Conservation (phyloP, 345 rosid species). For the Populus nigra region DNA sequence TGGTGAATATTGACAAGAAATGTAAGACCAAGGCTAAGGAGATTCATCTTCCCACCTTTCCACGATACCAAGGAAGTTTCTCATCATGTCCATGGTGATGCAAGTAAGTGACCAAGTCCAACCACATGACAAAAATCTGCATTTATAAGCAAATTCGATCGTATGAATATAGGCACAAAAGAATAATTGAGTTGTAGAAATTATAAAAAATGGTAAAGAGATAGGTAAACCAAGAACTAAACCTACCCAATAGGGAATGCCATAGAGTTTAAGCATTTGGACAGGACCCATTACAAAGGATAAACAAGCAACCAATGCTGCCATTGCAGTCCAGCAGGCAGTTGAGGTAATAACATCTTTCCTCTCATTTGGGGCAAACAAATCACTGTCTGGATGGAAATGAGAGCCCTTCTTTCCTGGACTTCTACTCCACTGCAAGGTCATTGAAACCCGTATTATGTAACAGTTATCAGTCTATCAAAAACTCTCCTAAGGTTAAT, state of each 20-base stretch:
- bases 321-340: conserved; percentile 42
- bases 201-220: neutral
- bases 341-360: conserved; percentile 63
- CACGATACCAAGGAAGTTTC: conserved; percentile 93
- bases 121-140: conserved; percentile 78
- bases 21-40: neutral
- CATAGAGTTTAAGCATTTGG: conserved; percentile 29
- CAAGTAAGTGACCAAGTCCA: conserved; percentile 86
- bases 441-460: neutral
- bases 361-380: conserved; percentile 68
- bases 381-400: conserved; percentile 69
- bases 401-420: conserved; percentile 94
- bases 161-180: neutral
- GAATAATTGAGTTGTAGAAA: neutral
- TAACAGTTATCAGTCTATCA: neutral
- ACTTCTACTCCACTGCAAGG: conserved; percentile 66
- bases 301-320: conserved; percentile 21
- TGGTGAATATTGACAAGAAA: neutral
- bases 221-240: neutral
- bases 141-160: neutral
- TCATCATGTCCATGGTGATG: conserved; percentile 88
- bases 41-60: conserved; percentile 53
- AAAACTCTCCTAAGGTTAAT: neutral
- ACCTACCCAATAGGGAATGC: conserved; percentile 29
- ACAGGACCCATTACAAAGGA: conserved; percentile 25